Evolutionary conservation across 257 asterid genomes (phyloP), one percentile per base, ranked within the genome.

Genomic region (Lavandula angustifolia): DNA sequence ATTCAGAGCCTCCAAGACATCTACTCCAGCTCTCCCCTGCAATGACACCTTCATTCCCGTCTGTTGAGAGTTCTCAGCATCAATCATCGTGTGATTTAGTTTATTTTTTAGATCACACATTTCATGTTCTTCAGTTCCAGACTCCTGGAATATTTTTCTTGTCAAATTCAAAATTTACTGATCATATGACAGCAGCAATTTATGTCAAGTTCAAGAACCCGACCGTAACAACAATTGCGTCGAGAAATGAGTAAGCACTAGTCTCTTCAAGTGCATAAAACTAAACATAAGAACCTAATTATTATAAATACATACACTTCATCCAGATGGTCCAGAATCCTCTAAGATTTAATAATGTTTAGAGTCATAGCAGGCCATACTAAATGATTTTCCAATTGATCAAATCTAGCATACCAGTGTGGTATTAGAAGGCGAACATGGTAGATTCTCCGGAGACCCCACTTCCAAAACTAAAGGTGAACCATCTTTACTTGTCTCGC

Each of bases 21-120:
- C 88, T 67, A 76, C 84, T 70, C 82, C 89, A 62, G 87, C 82
- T 64, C 81, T 79, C 84, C 80, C 73, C 66, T 74, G 73, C 79
- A 85, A 57, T 29, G 88, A 76, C 75, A 79, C 88, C 67, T 77
- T 83, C 62, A 69, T 64, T 35, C 70, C 77, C 66, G 59, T 62
- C 68, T 68, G 80, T 70, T 80, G 84, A 49, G 73, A 57, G 61
- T 64, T 75, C 68, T 77, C 82, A 43, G 79, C 78, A 79, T 78
- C 78, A 44, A 54, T 60, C 53, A 78, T 22, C 51, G 82, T 75
- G 47, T 68, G 81, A 77, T 79, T 89, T 59, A 76, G 77, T 78
- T 80, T 74, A 73, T 69, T 62, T 27, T 61, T 47, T 14, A 75
- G 52, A 59, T 71, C 83, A 58, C 56, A 51, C 62, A 58, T 75